These are phyloP conservation scores for Emericellopsis cladophorae DNA, from an alignment of 2,329 filamentous ascomycete genomes.

Conservation along the genomic window DNA sequence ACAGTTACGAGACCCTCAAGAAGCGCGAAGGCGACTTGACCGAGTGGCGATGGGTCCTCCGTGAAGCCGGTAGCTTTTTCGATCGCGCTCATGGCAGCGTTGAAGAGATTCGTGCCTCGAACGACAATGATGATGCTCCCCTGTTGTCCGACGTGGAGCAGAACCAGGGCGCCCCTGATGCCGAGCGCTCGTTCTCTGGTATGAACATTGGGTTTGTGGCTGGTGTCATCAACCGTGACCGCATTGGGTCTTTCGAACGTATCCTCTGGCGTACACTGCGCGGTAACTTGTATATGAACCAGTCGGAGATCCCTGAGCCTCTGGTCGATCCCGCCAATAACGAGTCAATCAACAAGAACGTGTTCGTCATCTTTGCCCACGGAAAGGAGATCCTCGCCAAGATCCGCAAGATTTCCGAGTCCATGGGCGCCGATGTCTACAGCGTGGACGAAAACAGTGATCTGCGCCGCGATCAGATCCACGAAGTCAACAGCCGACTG, in stretches of 20 bases:
- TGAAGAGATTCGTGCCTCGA: slow-evolving; percentile 87
- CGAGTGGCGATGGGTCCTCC: slow-evolving; percentile 96
- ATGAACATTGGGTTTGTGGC: slow-evolving; percentile 99
- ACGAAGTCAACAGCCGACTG: slow-evolving; percentile 90
- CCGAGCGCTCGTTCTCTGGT: slow-evolving; percentile 78
- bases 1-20: slow-evolving; percentile 97
- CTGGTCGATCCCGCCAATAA: slow-evolving; percentile 88
- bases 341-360: slow-evolving; percentile 88
- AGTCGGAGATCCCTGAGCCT: slow-evolving; percentile 91
- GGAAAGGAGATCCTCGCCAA: slow-evolving; percentile 97
- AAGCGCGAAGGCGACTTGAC: slow-evolving; percentile 93
- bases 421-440: slow-evolving; percentile 89
- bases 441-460: slow-evolving; percentile 97
- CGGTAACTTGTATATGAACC: slow-evolving; percentile 99
- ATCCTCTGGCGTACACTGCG: slow-evolving; percentile 95
- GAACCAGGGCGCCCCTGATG: slow-evolving; percentile 52
- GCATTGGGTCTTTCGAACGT: slow-evolving; percentile 89
- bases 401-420: slow-evolving; percentile 98
- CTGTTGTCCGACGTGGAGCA: slow-evolving; percentile 89
- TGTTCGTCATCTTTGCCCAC: slow-evolving; percentile 98
- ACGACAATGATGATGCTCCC: slow-evolving; percentile 84
- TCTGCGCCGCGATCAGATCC: slow-evolving; percentile 85
- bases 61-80: slow-evolving; percentile 95
- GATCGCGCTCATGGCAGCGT: slow-evolving; percentile 92
- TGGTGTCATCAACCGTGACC: slow-evolving; percentile 85